Conservation (phyloP, 257 asterid genomes). For the Gentiana dahurica region DNA sequence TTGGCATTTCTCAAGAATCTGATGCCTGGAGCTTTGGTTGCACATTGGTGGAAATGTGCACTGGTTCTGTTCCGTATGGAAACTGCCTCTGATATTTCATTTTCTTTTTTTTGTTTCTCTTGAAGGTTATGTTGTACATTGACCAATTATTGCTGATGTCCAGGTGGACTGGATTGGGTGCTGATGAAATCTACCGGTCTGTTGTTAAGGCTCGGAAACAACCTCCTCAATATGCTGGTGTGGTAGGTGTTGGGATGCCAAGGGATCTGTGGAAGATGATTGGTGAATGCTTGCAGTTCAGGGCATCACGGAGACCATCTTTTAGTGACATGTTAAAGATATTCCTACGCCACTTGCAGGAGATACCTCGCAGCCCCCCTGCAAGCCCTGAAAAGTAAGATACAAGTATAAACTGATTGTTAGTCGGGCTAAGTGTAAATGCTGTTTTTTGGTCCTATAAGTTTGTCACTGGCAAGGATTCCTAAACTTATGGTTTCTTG, state of each 20-base stretch:
- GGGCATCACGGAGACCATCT: slow-evolving; percentile 80
- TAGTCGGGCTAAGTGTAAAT: neutral
- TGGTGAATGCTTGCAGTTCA: slow-evolving; percentile 97
- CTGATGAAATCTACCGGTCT: slow-evolving; percentile 81
- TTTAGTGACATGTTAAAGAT: slow-evolving; percentile 83
- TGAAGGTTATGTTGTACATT: slow-evolving; percentile 10
- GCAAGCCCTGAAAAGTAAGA: slow-evolving; percentile 94
- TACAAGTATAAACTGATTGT: slow-evolving; percentile 12
- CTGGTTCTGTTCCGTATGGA: slow-evolving; percentile 96
- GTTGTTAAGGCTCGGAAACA: slow-evolving; percentile 80
- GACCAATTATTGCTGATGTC: slow-evolving; percentile 15
- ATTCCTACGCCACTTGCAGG: slow-evolving; percentile 91
- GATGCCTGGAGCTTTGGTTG: slow-evolving; percentile 99
- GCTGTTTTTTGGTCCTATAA: too few relatives aligned
- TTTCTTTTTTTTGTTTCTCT: neutral
- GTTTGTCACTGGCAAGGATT: too few relatives aligned
- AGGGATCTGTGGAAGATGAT: slow-evolving; percentile 98
- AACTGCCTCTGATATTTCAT: slow-evolving; percentile 9
- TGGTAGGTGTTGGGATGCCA: slow-evolving; percentile 97
- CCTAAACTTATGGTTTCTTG: too few relatives aligned
- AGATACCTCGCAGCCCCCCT: slow-evolving; percentile 94
- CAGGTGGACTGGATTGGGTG: slow-evolving; percentile 94
- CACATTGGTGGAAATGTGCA: slow-evolving; percentile 98
- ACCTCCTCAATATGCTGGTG: slow-evolving; percentile 96
- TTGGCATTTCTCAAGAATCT: slow-evolving; percentile 93